Evolutionary conservation across 352 stramenopile genomes (phyloP), one percentile per base, ranked within the genome.

Genomic region (Pythium periplocum): DNA sequence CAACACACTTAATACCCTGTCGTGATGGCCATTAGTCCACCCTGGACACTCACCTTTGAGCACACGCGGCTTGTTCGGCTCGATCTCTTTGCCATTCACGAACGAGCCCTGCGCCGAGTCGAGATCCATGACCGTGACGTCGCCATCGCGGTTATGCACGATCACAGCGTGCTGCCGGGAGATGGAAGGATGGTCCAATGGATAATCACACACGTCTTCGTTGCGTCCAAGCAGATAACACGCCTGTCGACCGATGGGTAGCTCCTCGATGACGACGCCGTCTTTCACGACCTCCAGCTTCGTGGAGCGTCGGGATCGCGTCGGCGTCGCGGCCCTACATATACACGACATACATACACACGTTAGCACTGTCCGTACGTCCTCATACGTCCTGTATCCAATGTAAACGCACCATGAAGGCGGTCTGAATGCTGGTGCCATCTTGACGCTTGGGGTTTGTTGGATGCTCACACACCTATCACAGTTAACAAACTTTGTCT

Each of bases 81-180:
- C 51, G 32, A 95, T 76, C 55, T 86, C 75, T 39, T 75, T 46
- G 42, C 60, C 80, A 55, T 95, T 91, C 39, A 95, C 54, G 35
- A 90, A 92, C 39, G 86, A 90, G 42, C 86, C 87, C 56, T 96
- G 86, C n/a, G 75, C 79, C 2, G 84, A 95, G 4, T 69, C 72
- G 17, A 96, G 68, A 60, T 95, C 87, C 55, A 93, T 61, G 9
- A 93, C 55, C 26, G 62, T 73, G 0, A 96, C 39, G 1, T 62
- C 51, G 2, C 69, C 74, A 4, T 83, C 49, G 33, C 77, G 69
- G 49, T 86, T 64, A 55, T 96, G 83, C 31, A 86, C 72, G 40
- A 96, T 53, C 6, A 75, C 68, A 4, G 83, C 86, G 61, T 96
- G 87, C 50, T 88, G 73, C 8, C 87, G 72, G 5, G 83, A 95